phyloP scores from a whole-genome alignment of 2,329 filamentous ascomycete genomes.

The Neonectria neomacrospora region DNA sequence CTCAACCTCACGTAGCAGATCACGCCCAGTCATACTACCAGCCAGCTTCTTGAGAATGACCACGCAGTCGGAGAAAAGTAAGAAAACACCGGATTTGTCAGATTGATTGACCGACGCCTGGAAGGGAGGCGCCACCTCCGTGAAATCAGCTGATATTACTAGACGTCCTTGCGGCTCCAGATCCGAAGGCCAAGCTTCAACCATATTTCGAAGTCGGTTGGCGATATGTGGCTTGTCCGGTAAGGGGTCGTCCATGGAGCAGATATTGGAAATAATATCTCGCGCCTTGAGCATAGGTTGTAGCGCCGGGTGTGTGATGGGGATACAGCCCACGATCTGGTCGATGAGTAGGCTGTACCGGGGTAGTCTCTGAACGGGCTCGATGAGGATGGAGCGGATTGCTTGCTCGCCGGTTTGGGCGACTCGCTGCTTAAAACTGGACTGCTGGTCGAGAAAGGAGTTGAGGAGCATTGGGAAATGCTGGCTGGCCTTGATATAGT shows the following conservation, averaged over 20 bases:
- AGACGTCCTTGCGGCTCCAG: constrained; percentile 81
- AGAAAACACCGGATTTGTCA: constrained; percentile 74
- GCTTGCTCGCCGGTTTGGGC: constrained; percentile 89
- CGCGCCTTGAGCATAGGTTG: constrained; percentile 86
- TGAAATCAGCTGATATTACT: constrained; percentile 82
- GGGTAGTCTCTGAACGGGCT: constrained; percentile 93
- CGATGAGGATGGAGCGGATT: constrained; percentile 91
- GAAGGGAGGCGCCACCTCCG: constrained; percentile 81
- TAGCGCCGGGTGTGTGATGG: constrained; percentile 85
- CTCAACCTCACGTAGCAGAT: constrained; percentile 85
- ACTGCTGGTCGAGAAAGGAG: constrained; percentile 80
- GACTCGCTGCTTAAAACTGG: constrained; percentile 83
- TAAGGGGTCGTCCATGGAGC: constrained; percentile 82
- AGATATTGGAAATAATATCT: constrained; percentile 96
- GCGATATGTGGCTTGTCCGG: constrained; percentile 79
- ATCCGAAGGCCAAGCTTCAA: constrained; percentile 79
- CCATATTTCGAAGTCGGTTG: constrained; percentile 78
- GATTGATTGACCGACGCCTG: constrained; percentile 53
- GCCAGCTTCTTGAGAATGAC: constrained; percentile 79
- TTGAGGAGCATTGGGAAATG: constrained; percentile 86
- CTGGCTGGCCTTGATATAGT: constrained; percentile 92
- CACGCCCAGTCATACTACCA: constrained; percentile 75
- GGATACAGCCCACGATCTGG: constrained; percentile 88
- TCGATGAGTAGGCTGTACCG: constrained; percentile 97
- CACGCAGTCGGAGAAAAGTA: constrained; percentile 86